Evolutionary conservation across 768 basidiomycete species (phyloP).

Genomic region (Auriscalpium orientale): DNA sequence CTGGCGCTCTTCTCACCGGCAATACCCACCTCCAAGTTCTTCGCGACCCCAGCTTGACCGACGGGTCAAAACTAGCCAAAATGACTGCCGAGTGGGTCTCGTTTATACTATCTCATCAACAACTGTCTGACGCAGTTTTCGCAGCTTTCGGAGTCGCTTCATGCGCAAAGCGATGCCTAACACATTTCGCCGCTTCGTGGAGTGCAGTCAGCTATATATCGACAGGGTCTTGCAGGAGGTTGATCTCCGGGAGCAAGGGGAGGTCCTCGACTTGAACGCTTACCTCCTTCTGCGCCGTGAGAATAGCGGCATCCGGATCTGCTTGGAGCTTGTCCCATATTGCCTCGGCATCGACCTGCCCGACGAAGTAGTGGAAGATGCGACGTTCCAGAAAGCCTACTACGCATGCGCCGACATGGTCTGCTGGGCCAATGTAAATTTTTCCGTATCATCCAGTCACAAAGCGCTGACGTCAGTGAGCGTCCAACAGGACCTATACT

Average conservation of each 20-base stretch:
- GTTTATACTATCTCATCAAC: neutral
- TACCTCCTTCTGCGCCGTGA: conserved; percentile 57
- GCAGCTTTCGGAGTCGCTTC: conserved; percentile 49
- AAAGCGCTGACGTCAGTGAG: too few species aligned
- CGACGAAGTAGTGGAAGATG: conserved; percentile 52
- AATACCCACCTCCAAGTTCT: conserved; percentile 46
- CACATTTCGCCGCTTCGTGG: conserved; percentile 40
- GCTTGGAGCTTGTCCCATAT: conserved; percentile 57
- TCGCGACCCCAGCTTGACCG: conserved; percentile 42
- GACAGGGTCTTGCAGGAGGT: conserved; percentile 52
- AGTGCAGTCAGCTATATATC: conserved; percentile 49
- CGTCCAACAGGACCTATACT: conserved; percentile 50
- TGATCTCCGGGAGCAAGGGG: conserved; percentile 46
- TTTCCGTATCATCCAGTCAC: neutral
- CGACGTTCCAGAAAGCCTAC: conserved; percentile 44
- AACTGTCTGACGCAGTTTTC: neutral
- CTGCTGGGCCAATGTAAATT: conserved; percentile 60
- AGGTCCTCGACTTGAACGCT: conserved; percentile 45
- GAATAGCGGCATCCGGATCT: conserved; percentile 59
- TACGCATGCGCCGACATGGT: conserved; percentile 58
- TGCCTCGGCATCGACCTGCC: conserved; percentile 55
- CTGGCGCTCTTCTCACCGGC: conserved; percentile 47
- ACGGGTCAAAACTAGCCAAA: conserved; percentile 46
- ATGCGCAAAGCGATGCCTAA: conserved; percentile 34
- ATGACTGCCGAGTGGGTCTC: conserved; percentile 53